Conservation (phyloP, 108 stramenopile species). For the Seminavis robusta region DNA sequence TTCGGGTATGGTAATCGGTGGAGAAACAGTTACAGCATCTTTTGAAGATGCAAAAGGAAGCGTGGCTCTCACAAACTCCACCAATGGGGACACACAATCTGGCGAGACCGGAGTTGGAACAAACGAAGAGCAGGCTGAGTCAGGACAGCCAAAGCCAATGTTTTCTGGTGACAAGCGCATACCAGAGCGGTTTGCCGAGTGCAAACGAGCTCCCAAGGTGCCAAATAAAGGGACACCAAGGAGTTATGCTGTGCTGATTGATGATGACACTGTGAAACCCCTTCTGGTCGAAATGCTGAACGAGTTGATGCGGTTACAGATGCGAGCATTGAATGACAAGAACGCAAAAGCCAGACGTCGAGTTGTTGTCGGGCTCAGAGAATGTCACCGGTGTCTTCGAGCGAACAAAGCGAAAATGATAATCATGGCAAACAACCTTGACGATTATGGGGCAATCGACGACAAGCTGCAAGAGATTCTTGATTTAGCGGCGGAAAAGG, state of each 20-base stretch:
- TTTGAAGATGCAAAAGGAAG: background rate
- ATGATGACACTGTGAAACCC: slow-evolving; percentile 57
- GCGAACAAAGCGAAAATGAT: slow-evolving; percentile 87
- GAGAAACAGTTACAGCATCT: slow-evolving; percentile 34
- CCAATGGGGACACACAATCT: background rate
- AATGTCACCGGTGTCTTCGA: slow-evolving; percentile 85
- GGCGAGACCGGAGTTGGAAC: background rate
- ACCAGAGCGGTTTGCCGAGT: slow-evolving; percentile 69
- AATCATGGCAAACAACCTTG: slow-evolving; percentile 90
- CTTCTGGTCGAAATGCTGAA: slow-evolving; percentile 76
- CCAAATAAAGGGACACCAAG: slow-evolving; percentile 58
- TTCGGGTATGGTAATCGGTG: slow-evolving; percentile 67
- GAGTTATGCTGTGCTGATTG: slow-evolving; percentile 47
- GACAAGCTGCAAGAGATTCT: slow-evolving; percentile 83
- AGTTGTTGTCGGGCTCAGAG: slow-evolving; percentile 88
- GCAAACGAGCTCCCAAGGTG: slow-evolving; percentile 81
- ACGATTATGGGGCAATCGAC: slow-evolving; percentile 83
- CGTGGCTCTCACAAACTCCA: too few species aligned
- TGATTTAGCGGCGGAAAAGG: slow-evolving; percentile 59
- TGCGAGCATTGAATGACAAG: slow-evolving; percentile 64
- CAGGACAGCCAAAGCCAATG: slow-evolving; percentile 14
- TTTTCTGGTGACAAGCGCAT: slow-evolving; percentile 80
- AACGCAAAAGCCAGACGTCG: slow-evolving; percentile 76
- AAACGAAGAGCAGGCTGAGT: background rate
- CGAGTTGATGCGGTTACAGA: slow-evolving; percentile 82